Base-by-base conservation (phyloP, 75 land plant species). In the Picea glauca region DNA sequence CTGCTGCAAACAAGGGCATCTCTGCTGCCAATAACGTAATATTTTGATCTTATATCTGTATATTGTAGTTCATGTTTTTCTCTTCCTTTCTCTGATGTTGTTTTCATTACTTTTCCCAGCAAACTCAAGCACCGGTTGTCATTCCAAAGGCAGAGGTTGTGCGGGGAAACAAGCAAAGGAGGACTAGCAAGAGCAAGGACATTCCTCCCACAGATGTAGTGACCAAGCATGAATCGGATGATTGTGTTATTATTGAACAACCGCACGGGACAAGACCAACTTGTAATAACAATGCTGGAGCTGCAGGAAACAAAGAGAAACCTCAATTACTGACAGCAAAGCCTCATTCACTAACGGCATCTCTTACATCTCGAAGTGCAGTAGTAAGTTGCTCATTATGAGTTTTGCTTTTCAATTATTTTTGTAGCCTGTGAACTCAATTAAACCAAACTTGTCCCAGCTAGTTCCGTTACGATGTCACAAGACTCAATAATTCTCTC, bases 341-440 rank as follows among this genome's bases (percentile, higher is more conserved):
- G 14, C 15, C 13, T 4, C 3, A 63, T 4, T 40, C 74, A 20
- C 50, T 85, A 15, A 85, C 87, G 18, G 86, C 87, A 17, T 58
- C 75, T 4, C 72, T 85, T 31, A 80, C 87, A 35, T 86, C 86
- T 9, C 65, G 87, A 72, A 85, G 87, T 68, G 85, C 84, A 75
- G 87, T 30, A 1, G 66, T 63, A 63, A 31, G 31, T 63, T 26
- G 32, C 66, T 4, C 38, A 14, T 65, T 18, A 8, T 65, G 7
- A 1, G 2, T 32, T 5, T 66, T 66, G 1, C 5, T 14, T 65
- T 65, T 35, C 17, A 35, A 17, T 32, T 13, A 35, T 32, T 11
- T 65, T 7, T 32, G 38, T 65, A 32, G 32, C 14, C 68, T 83
- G 14, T 40, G 74, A 40, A 70, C 72, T 38, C n/a, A 40, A 40